These are phyloP conservation scores for Alternaria triticina DNA, from an alignment of 2,329 filamentous ascomycete genomes.

Conservation along the genomic window DNA sequence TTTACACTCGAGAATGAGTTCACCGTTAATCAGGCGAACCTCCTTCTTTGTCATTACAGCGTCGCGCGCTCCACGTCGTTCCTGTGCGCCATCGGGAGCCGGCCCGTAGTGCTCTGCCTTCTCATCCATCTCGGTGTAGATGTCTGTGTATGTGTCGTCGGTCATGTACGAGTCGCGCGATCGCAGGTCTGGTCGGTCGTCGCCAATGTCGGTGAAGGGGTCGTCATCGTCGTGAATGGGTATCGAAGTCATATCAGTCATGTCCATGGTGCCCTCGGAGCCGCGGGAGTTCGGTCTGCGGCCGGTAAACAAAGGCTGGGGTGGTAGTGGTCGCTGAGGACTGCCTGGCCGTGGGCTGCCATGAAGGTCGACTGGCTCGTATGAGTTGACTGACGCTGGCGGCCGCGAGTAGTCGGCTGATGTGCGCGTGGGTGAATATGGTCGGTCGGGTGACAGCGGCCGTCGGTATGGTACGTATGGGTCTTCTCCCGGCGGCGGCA, in stretches of 20 bases:
- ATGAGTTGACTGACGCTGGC: conserved; percentile 72
- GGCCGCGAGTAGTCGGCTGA: conserved; percentile 72
- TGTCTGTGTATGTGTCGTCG: conserved; percentile 65
- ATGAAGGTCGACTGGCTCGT: conserved; percentile 87
- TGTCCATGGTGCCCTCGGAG: conserved; percentile 59
- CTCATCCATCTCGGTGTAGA: conserved; percentile 52
- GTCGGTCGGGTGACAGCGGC: conserved; percentile 59
- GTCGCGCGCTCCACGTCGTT: conserved; percentile 82
- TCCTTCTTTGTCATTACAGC: conserved; percentile 93
- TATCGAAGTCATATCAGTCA: conserved; percentile 75
- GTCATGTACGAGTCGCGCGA: conserved; percentile 70
- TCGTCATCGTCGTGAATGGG: conserved; percentile 69
- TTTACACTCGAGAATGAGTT: conserved; percentile 97
- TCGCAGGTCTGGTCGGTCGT: conserved; percentile 63
- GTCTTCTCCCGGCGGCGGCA: conserved; percentile 65
- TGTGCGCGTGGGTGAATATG: conserved; percentile 61
- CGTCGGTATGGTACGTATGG: conserved; percentile 66
- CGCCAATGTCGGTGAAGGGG: conserved; percentile 70
- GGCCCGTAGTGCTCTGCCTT: conserved; percentile 84
- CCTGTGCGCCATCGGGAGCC: conserved; percentile 84
- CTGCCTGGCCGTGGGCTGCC: conserved; percentile 88
- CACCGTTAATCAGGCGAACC: conserved; percentile 94
- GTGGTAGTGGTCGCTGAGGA: conserved; percentile 83
- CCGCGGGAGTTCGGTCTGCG: conserved; percentile 52
- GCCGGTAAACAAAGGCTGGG: conserved; percentile 80